phyloP scores from a whole-genome alignment of 1,284 basidiomycete genomes.

The Pseudozyma sp. region DNA sequence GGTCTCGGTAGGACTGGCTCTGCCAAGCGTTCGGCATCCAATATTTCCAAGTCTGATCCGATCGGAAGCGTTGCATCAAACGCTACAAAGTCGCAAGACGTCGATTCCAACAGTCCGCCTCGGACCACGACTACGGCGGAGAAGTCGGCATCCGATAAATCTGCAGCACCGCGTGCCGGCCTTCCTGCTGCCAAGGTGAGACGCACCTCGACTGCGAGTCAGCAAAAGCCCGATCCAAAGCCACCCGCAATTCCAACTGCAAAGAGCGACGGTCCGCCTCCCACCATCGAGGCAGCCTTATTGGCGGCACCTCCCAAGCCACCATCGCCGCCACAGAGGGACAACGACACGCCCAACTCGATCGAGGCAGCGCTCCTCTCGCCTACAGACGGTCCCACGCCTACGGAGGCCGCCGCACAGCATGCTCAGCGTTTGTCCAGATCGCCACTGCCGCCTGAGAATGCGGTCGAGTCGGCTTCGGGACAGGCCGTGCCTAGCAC shows the following conservation, averaged over 20 bases:
- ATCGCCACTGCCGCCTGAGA: constrained; percentile 26
- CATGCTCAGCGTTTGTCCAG: constrained; percentile 24
- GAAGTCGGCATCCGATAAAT: constrained; percentile 2
- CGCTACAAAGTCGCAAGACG: background rate
- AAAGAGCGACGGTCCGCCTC: constrained; percentile 3
- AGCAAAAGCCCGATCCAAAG: constrained; percentile 11
- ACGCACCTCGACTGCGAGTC: constrained; percentile 26
- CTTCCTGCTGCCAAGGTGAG: constrained; percentile 34
- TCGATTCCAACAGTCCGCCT: constrained; percentile 6
- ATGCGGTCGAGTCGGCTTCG: constrained; percentile 29
- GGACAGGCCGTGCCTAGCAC: constrained; percentile 37
- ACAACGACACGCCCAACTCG: constrained; percentile 21
- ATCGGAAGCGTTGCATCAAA: constrained; percentile 5
- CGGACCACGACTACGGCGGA: constrained; percentile 9
- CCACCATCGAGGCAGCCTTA: constrained; percentile 17
- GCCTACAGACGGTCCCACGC: constrained; percentile 39
- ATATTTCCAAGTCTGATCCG: constrained; percentile 6
- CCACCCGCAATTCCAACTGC: background rate
- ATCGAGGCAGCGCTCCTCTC: constrained; percentile 39
- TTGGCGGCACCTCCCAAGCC: constrained; percentile 11
- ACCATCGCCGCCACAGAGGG: constrained; percentile 11
- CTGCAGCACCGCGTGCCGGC: constrained; percentile 7
- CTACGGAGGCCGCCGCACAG: constrained; percentile 33
- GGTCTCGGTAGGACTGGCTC: constrained; percentile 8
- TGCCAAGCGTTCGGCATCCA: constrained; percentile 21